These are phyloP conservation scores for Fusarium fracticaudum DNA, from an alignment of 2,329 filamentous ascomycete species.

Conservation along the genomic window DNA sequence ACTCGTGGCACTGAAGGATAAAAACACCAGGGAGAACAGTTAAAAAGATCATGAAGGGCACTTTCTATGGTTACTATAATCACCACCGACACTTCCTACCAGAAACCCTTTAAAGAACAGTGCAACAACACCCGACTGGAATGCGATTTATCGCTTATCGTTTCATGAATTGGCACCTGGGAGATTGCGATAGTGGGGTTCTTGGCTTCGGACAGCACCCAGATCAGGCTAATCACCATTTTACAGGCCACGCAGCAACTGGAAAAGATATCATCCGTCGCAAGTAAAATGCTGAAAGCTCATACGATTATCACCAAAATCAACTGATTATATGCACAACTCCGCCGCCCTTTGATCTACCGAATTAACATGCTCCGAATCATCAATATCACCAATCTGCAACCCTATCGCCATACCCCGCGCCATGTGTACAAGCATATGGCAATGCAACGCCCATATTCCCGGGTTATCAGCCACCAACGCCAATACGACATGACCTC, in stretches of 20 bases:
- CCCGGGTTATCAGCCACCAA: background rate
- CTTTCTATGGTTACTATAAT: accelerated
- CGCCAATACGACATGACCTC: background rate
- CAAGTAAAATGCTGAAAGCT: accelerated
- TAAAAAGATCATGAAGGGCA: accelerated
- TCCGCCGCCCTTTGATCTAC: background rate
- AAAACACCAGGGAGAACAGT: accelerated
- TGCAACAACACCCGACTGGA: accelerated
- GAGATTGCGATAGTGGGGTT: background rate
- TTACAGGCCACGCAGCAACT: background rate
- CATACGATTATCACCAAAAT: background rate
- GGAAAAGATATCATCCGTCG: background rate
- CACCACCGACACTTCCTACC: accelerated
- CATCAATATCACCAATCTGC: background rate
- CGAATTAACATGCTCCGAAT: background rate
- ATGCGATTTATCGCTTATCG: background rate
- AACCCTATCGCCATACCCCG: conserved; percentile 12
- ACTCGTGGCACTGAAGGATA: background rate
- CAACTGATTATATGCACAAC: background rate
- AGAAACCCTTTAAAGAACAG: accelerated
- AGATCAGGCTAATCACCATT: background rate
- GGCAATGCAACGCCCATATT: conserved; percentile 13
- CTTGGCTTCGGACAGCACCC: background rate
- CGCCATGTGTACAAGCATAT: conserved; percentile 19
- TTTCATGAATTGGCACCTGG: accelerated